phyloP scores from a whole-genome alignment of 1,284 basidiomycete species.

The Papiliotrema terrestris region DNA sequence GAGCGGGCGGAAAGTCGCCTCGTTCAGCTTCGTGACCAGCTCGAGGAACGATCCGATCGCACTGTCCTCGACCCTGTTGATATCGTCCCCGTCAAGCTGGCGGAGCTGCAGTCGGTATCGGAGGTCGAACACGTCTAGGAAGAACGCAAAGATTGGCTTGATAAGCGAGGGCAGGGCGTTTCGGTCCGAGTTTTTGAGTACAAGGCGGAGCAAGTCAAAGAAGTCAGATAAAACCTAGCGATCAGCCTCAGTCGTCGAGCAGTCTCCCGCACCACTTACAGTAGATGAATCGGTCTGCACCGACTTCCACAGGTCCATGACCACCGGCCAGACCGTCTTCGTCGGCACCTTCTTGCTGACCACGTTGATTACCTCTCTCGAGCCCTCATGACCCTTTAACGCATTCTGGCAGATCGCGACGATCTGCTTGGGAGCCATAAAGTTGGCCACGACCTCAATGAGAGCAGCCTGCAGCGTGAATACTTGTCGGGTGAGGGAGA shows the following conservation, averaged over 20 bases:
- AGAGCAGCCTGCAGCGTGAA: slow-evolving; percentile 32
- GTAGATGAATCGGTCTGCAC: slow-evolving; percentile 29
- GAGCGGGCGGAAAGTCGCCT: slow-evolving; percentile 84
- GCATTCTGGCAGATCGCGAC: slow-evolving; percentile 42
- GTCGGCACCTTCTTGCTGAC: slow-evolving; percentile 67
- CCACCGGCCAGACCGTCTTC: slow-evolving; percentile 62
- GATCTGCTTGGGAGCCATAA: slow-evolving; percentile 49
- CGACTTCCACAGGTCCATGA: slow-evolving; percentile 52
- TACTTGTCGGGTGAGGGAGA: slow-evolving; percentile 18
- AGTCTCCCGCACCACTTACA: slow-evolving; percentile 8
- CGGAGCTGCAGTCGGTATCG: slow-evolving; percentile 50
- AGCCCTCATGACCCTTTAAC: slow-evolving; percentile 31
- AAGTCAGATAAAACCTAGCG: slow-evolving; percentile 50
- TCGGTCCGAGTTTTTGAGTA: slow-evolving; percentile 63
- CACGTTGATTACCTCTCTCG: slow-evolving; percentile 51
- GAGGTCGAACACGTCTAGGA: slow-evolving; percentile 74
- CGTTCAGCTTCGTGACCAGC: slow-evolving; percentile 89
- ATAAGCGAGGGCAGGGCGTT: slow-evolving; percentile 65
- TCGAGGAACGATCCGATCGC: slow-evolving; percentile 73
- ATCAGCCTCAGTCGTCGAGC: slow-evolving; percentile 1
- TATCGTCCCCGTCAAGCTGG: slow-evolving; percentile 47
- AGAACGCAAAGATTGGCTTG: slow-evolving; percentile 71
- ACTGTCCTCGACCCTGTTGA: slow-evolving; percentile 48
- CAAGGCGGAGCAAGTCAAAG: slow-evolving; percentile 65
- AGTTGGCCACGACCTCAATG: slow-evolving; percentile 48